A percentile compares a stretch with the other conserved stretches of the same genome.
Evolutionary conservation across 2,329 filamentous ascomycete species (phyloP).

Genomic region (Emergomyces pasteurianus): DNA sequence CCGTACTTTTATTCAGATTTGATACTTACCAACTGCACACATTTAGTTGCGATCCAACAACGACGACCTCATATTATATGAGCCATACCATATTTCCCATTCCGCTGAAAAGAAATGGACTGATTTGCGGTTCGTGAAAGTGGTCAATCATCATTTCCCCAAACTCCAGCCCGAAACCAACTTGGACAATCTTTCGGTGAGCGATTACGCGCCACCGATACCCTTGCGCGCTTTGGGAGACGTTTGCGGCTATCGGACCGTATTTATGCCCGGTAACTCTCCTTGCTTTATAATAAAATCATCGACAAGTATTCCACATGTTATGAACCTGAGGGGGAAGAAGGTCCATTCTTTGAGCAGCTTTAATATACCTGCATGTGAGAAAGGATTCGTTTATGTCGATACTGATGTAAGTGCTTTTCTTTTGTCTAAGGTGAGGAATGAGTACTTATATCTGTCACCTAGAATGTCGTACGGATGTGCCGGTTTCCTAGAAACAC

Average conservation of each 20-base stretch:
- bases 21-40: background rate
- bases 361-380: conserved; percentile 66
- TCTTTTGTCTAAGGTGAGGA: background rate
- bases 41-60: conserved; percentile 59
- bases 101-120: conserved; percentile 8
- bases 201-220: conserved; percentile 28
- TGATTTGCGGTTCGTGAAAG: conserved; percentile 62
- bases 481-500: conserved; percentile 57
- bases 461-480: conserved; percentile 56
- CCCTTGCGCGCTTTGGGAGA: conserved; percentile 38
- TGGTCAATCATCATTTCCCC: conserved; percentile 56
- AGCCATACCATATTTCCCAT: conserved; percentile 50
- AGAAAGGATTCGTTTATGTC: conserved; percentile 72
- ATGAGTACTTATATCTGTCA: background rate
- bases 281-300: conserved; percentile 76
- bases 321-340: conserved; percentile 59
- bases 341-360: conserved; percentile 59
- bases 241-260: conserved; percentile 64
- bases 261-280: conserved; percentile 71
- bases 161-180: conserved; percentile 37
- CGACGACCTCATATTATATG: conserved; percentile 78
- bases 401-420: conserved; percentile 42
- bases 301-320: conserved; percentile 60
- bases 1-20: background rate
- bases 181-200: background rate